Evolutionary conservation across 352 stramenopile genomes (phyloP), one percentile per base, ranked within the genome.

Genomic region (Globisporangium polare): DNA sequence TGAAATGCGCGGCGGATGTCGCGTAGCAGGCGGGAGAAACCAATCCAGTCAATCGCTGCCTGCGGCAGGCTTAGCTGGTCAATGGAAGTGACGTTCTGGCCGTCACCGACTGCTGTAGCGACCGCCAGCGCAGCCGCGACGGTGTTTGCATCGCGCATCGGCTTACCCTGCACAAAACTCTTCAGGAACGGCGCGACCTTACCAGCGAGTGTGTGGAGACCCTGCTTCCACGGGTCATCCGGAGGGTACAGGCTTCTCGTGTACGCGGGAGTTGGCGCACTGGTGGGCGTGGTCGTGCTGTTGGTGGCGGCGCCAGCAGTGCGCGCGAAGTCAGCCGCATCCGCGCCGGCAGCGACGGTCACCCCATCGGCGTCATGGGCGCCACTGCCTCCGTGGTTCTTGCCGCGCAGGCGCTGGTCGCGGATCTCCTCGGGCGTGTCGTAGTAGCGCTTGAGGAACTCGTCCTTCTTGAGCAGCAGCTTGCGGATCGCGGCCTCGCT

Each of bases 1-100:
- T 98, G 92, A 27, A 98, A 83, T 1, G 79, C 75, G 26, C 92
- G 81, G 17, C 94, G 89, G 26, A 92, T 87, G 51, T 89, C 79
- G 0, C 82, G 74, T 51, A 94, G 64, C 72, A 90, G 86, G 26
- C 80, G 73, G 4, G 83, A 77, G 49, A 90, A 90, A 8, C 78
- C 75, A 5, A 86, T 68, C 83, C 83, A 92, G 63, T 92, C 83
- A 5, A 80, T 53, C n/a, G 49, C 17, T n/a, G 37, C 27, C 15
- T 50, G 29, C 24, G 37, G 43, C 15, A 26, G 42, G 53, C 41
- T 33, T 27, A 37, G 29, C 29, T 55, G 26, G 3, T 55, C 50
- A 27, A 50, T 50, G 43, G 20, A 29, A n/a, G 49, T 12, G 49
- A 17, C 52, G 50, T 10, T 42, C 17, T 18, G 27, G 39, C 59